These are phyloP conservation scores for Petunia hybrid DNA, from an alignment of 305 asterid genomes.

Conservation along the genomic window DNA sequence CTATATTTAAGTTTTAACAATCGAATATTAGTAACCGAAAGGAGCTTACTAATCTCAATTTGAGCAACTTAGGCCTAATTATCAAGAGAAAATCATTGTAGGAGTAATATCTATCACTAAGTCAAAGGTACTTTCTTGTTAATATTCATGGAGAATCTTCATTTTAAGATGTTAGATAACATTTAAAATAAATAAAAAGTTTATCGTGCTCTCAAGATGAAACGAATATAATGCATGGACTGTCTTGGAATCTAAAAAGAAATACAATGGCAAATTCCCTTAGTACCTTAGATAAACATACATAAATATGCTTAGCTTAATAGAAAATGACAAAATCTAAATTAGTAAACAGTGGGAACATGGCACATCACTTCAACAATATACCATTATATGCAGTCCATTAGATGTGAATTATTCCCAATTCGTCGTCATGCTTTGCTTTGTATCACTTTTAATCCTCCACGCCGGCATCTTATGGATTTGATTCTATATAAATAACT, in stretches of 20 bases:
- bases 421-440: constrained; percentile 46
- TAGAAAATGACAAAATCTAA: background rate
- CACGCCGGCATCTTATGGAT: constrained; percentile 12
- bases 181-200: constrained; percentile 15
- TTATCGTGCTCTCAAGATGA: background rate
- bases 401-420: constrained; percentile 48
- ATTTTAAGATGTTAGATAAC: background rate
- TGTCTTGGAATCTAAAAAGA: background rate
- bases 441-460: constrained; percentile 35
- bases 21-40: no score
- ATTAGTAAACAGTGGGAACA: constrained; percentile 24
- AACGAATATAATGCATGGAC: constrained; percentile 15
- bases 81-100: background rate
- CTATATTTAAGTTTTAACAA: no score
- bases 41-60: no score
- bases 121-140: background rate
- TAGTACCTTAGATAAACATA: constrained; percentile 11
- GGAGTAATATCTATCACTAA: background rate
- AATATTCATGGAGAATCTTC: background rate
- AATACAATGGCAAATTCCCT: background rate
- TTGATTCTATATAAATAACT: background rate
- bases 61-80: background rate
- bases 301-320: background rate
- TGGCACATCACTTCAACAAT: background rate
- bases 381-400: constrained; percentile 50